Conservation (phyloP, 495 filamentous ascomycete species). For the Penicillium egyptiacum region DNA sequence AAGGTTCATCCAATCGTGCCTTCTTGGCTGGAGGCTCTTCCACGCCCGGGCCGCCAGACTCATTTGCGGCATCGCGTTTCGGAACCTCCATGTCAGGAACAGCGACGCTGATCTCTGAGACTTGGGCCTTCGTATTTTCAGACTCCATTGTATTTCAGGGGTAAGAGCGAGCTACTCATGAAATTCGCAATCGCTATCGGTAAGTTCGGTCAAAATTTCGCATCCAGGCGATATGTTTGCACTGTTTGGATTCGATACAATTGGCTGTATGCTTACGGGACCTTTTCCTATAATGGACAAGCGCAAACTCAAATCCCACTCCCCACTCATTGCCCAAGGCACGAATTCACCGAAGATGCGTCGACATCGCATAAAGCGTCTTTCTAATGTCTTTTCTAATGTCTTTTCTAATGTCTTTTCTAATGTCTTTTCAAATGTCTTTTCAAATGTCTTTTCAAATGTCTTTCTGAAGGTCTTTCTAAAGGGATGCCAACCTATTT, state of each 20-base stretch:
- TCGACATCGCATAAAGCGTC: no score
- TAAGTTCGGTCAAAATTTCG: constrained; percentile 16
- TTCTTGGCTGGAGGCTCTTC: constrained; percentile 59
- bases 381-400: no score
- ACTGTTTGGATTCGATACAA: constrained; percentile 9
- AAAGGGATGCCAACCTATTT: no score
- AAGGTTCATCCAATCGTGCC: constrained; percentile 51
- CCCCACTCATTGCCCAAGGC: neutral
- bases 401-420: no score
- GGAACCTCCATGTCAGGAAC: constrained; percentile 10
- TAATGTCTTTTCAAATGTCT: no score
- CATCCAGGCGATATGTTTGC: constrained; percentile 11
- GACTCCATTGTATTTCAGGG: constrained; percentile 12
- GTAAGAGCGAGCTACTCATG: neutral
- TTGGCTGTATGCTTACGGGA: neutral
- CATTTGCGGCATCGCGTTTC: constrained; percentile 20
- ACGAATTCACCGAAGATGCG: no score
- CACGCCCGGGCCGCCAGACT: constrained; percentile 12
- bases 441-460: no score
- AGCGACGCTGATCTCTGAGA: constrained; percentile 12
- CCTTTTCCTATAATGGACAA: neutral
- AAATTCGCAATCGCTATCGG: neutral
- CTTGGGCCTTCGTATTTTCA: constrained; percentile 12
- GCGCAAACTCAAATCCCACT: neutral
- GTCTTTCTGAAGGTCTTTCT: no score